Evolutionary conservation across 1,284 basidiomycete species (phyloP), one percentile per base, ranked within the genome.

Genomic region (Thecaphora thlaspeos): DNA sequence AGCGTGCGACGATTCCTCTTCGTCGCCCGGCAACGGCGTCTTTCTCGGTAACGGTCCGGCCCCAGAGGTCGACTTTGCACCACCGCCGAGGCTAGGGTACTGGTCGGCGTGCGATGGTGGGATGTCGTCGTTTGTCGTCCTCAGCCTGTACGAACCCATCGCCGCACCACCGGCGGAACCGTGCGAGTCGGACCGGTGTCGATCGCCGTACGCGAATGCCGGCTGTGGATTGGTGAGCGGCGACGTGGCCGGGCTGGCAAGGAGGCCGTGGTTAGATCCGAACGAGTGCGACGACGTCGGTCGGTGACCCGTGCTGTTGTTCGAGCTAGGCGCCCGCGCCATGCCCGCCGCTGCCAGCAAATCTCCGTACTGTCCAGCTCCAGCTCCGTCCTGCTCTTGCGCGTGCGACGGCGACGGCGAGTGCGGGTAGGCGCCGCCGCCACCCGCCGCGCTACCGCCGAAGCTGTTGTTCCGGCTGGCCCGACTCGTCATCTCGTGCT

Each of bases 401-500:
- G 8, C 17, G 15, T 3, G 11, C 32, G 32, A 34, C 12, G 26
- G 11, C 7, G 26, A 11, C 26, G 26, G 5, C 10, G 19, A n/a
- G 18, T 15, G n/a, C n/a, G 23, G 14, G 22, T 4, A 7, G 1
- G 22, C 2, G 15, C 19, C 17, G 21, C 14, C 17, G 18, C 19
- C 17, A 15, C 14, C 17, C 9, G 39, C 19, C 15, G 24, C 10
- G 22, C 23, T 28, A 21, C 40, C 38, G 17, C 8, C 21, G 34
- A 9, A 14, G 24, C 17, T 23, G 32, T 15, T 34, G 32, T 34
- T 7, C 4, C 38, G 36, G 21, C 22, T 26, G 17, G 26, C 7
- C 11, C 46, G 50, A 19, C 52, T 54, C 18, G 51, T 54, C 65
- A 58, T 61, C 44, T 59, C 61, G 23, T 56, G n/a, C n/a, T n/a